A percentile compares a stretch with the other conserved stretches of the same genome.
Conservation (phyloP, 768 basidiomycete species). For the Lactarius psammicola region DNA sequence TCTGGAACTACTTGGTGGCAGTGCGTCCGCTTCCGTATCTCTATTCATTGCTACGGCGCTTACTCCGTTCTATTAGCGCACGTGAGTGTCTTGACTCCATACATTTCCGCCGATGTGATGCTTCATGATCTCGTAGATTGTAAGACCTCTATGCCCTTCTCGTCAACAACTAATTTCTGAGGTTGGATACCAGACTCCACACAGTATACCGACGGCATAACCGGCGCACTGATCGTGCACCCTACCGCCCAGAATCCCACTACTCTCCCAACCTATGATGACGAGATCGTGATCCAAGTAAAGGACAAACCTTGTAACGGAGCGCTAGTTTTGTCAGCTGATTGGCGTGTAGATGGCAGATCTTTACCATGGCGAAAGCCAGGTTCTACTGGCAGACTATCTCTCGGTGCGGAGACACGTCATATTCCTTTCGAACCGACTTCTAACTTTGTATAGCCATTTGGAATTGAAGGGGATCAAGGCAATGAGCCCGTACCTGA, state of each 20-base stretch:
- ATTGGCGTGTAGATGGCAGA: conserved; percentile 38
- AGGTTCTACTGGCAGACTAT: conserved; percentile 30
- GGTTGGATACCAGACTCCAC: conserved; percentile 28
- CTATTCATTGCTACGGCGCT: neutral
- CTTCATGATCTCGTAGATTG: conserved; percentile 23
- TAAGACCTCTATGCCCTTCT: conserved; percentile 17
- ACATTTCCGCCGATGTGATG: neutral
- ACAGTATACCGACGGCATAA: conserved; percentile 50
- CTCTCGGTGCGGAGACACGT: conserved; percentile 30
- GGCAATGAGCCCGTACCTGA: conserved; percentile 40
- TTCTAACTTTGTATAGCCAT: conserved; percentile 28
- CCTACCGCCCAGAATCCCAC: conserved; percentile 37
- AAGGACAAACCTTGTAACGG: neutral
- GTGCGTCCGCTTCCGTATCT: conserved; percentile 30
- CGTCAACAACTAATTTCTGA: neutral
- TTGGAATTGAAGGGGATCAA: conserved; percentile 35
- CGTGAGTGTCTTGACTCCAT: conserved; percentile 23
- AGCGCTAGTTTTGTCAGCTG: neutral
- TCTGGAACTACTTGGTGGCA: conserved; percentile 53
- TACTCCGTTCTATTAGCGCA: conserved; percentile 26
- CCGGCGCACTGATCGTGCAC: conserved; percentile 49
- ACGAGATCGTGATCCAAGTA: conserved; percentile 37
- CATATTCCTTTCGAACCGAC: neutral
- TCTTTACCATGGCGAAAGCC: conserved; percentile 36
- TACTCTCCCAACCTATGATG: conserved; percentile 40